Conservation (phyloP, 2,329 filamentous ascomycete genomes). For the Neopestalotiopsis sp. region DNA sequence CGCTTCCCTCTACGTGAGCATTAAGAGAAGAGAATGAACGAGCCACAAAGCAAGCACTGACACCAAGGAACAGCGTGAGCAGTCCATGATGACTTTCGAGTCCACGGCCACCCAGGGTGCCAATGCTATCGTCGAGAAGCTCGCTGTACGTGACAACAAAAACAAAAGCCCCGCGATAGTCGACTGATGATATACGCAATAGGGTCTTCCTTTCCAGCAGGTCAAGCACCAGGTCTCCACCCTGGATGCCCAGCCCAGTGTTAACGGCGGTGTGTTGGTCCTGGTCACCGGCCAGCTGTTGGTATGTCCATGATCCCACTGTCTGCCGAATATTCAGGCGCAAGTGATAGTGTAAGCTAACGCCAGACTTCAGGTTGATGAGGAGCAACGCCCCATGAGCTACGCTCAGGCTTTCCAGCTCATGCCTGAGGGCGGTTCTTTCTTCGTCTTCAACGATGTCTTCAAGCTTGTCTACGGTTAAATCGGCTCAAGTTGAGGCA, state of each 20-base stretch:
- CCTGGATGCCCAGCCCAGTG: conserved; percentile 81
- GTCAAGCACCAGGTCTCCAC: conserved; percentile 80
- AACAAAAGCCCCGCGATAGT: not conserved
- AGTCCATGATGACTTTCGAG: conserved; percentile 96
- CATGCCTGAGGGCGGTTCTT: conserved; percentile 70
- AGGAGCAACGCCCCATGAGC: conserved; percentile 84
- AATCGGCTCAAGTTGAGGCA: conserved; percentile 10
- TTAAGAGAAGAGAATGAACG: not conserved
- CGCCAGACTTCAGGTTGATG: conserved; percentile 71
- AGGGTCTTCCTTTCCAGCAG: conserved; percentile 47
- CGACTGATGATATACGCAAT: conserved; percentile 12
- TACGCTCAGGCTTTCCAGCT: conserved; percentile 93
- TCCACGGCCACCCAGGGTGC: conserved; percentile 68
- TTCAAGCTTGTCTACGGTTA: conserved; percentile 85
- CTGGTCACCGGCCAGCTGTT: conserved; percentile 86
- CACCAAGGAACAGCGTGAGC: conserved; percentile 62
- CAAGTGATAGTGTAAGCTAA: conserved; percentile 1
- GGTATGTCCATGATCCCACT: conserved; percentile 55
- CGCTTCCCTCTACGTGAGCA: conserved; percentile 78
- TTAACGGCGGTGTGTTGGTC: conserved; percentile 76
- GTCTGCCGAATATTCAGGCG: not conserved
- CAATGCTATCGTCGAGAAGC: conserved; percentile 76
- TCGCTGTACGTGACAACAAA: conserved; percentile 62
- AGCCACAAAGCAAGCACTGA: conserved; percentile 7
- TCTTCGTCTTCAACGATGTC: conserved; percentile 92